Conservation (phyloP, 108 stramenopile species). For the Fistulifera pelliculosa region DNA sequence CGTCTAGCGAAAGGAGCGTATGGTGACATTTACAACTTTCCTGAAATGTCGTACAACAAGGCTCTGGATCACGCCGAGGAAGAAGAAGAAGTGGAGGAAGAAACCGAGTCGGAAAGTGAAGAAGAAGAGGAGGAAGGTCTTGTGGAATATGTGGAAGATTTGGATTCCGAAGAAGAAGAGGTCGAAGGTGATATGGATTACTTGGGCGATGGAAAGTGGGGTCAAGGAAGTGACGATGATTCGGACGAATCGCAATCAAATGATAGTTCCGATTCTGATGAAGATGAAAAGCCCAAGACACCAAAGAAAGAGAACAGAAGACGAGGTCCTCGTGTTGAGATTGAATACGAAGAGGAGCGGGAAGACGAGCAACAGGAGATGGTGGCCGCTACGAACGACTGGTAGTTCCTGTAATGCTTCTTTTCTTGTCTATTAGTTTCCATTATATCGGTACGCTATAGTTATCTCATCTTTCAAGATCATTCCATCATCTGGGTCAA, state of each 20-base stretch:
- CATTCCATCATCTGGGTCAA: no score
- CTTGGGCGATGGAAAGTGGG: constrained; percentile 52
- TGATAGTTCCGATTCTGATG: constrained; percentile 25
- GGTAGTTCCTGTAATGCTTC: not conserved
- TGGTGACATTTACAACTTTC: constrained; percentile 97
- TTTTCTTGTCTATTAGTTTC: no score
- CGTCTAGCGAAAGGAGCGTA: constrained; percentile 91
- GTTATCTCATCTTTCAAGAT: no score
- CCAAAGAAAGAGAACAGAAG: constrained; percentile 28
- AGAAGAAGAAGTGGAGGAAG: constrained; percentile 56
- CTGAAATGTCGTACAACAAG: constrained; percentile 76
- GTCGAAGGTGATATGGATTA: constrained; percentile 70
- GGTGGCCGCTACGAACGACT: not conserved
- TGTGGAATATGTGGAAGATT: constrained; percentile 77
- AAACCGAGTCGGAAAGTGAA: constrained; percentile 46
- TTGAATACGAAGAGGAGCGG: constrained; percentile 83
- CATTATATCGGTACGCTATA: no score
- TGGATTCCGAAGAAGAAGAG: constrained; percentile 67
- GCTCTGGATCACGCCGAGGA: constrained; percentile 62
- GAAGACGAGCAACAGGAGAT: constrained; percentile 28
- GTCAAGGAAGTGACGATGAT: constrained; percentile 25
- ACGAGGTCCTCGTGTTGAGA: constrained; percentile 61
- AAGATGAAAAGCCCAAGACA: constrained; percentile 25
- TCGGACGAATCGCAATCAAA: constrained; percentile 18
- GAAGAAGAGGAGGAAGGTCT: constrained; percentile 28